A percentile compares a stretch with the other conserved stretches of the same genome.
phyloP scores from a whole-genome alignment of 768 basidiomycete species.

The Polyporus arcularius region DNA sequence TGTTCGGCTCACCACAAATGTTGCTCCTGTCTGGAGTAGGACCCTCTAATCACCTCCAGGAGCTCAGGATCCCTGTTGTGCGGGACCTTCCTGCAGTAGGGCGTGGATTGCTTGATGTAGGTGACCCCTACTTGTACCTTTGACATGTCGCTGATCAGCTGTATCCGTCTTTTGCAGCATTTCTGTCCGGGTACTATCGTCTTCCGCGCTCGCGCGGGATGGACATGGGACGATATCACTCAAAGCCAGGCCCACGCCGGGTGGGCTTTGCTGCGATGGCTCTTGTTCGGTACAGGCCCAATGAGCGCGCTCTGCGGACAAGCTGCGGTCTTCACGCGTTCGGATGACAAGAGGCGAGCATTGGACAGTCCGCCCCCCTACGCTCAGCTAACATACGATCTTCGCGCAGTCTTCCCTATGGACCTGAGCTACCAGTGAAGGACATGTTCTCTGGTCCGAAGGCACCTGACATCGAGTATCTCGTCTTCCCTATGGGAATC shows the following conservation, averaged over 20 bases:
- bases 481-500: not conserved
- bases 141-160: conserved; percentile 37
- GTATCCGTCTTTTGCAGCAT: conserved; percentile 44
- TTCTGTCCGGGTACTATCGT: conserved; percentile 39
- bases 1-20: conserved; percentile 53
- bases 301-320: not conserved
- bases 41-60: conserved; percentile 48
- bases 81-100: conserved; percentile 59
- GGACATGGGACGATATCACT: conserved; percentile 59
- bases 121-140: not conserved
- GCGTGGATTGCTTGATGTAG: conserved; percentile 53
- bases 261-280: conserved; percentile 4
- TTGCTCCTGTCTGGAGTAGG: conserved; percentile 61
- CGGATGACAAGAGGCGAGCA: not conserved
- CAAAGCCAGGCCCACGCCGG: conserved; percentile 7
- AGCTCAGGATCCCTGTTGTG: conserved; percentile 43
- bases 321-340: conserved; percentile 1
- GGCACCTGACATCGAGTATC: not conserved
- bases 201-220: conserved; percentile 48
- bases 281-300: not conserved
- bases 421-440: not conserved
- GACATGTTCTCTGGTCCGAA: not conserved
- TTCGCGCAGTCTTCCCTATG: not conserved
- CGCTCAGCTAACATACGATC: not conserved
- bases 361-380: not conserved